Evolutionary conservation across 208 protist genomes (phyloP).

Genomic region (Leishmania tropica): DNA sequence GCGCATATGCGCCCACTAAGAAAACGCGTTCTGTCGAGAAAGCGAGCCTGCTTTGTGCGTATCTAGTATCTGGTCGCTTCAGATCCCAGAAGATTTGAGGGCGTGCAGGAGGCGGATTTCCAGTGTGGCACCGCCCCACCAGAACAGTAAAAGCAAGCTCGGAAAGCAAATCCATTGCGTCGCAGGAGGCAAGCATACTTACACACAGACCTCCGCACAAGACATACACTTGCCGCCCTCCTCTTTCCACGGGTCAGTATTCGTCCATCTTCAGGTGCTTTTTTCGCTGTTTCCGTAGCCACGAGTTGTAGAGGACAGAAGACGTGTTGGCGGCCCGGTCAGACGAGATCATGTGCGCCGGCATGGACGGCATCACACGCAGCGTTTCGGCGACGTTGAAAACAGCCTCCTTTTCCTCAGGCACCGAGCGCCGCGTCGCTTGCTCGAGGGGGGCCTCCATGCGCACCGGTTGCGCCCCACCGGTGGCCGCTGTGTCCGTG

Average conservation of each 20-base stretch:
- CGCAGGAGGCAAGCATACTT: background rate
- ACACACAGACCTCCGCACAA: no score
- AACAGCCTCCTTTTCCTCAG: background rate
- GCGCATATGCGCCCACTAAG: background rate
- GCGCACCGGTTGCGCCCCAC: background rate
- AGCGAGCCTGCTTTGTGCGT: background rate
- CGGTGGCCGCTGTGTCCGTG: background rate
- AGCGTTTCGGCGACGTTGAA: constrained; percentile 25
- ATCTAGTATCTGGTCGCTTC: background rate
- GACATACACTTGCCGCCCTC: background rate
- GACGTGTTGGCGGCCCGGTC: constrained; percentile 32
- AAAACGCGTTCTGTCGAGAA: background rate
- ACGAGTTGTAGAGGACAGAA: constrained; percentile 34
- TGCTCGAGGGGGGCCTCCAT: background rate
- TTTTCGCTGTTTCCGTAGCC: constrained; percentile 26
- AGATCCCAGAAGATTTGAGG: background rate
- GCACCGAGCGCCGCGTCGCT: background rate
- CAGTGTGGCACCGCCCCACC: background rate
- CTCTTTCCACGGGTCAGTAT: background rate
- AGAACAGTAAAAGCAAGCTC: background rate
- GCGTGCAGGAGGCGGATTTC: background rate
- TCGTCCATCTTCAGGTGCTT: constrained; percentile 18
- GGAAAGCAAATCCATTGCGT: background rate
- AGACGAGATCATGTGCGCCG: constrained; percentile 21
- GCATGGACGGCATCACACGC: constrained; percentile 31